phyloP scores from a whole-genome alignment of 2,329 filamentous ascomycete genomes.

The Aspergillus ustus region DNA sequence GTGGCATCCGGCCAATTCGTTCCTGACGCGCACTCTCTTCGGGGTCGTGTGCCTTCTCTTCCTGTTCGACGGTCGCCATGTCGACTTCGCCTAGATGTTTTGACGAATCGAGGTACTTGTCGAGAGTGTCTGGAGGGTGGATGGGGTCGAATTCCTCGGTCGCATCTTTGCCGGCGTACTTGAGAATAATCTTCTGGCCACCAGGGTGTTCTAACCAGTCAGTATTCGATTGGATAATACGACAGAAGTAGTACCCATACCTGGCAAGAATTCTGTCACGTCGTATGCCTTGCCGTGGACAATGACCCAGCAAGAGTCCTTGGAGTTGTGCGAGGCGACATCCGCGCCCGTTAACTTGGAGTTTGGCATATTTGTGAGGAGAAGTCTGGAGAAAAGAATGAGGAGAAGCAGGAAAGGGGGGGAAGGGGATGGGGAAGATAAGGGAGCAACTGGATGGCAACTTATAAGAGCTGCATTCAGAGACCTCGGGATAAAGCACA shows the following conservation, averaged over 20 bases:
- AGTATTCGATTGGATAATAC: not conserved
- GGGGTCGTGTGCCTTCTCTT: slow-evolving; percentile 69
- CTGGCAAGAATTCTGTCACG: slow-evolving; percentile 85
- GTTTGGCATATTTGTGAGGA: slow-evolving; percentile 24
- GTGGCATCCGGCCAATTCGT: slow-evolving; percentile 74
- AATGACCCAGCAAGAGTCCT: slow-evolving; percentile 90
- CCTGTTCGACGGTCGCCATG: slow-evolving; percentile 75
- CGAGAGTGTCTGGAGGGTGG: slow-evolving; percentile 83
- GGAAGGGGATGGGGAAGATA: slow-evolving; percentile 9
- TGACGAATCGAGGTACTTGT: slow-evolving; percentile 77
- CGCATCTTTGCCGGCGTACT: slow-evolving; percentile 94
- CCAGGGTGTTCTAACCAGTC: slow-evolving; percentile 75
- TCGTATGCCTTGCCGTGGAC: slow-evolving; percentile 88
- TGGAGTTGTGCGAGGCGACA: slow-evolving; percentile 75
- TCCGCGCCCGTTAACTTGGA: slow-evolving; percentile 57
- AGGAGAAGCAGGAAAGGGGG: not conserved
- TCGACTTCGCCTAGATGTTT: slow-evolving; percentile 91
- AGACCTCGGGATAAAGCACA: slow-evolving; percentile 14
- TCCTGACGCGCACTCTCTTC: slow-evolving; percentile 76
- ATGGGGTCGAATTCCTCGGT: slow-evolving; percentile 92
- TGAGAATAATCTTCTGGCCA: slow-evolving; percentile 89
- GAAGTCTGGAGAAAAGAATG: slow-evolving; percentile 3
- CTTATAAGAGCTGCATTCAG: slow-evolving; percentile 2
- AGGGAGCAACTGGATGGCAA: slow-evolving; percentile 11
- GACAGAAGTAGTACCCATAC: slow-evolving; percentile 42